These are phyloP conservation scores for Thraustochytrium sp. DNA, from an alignment of 352 stramenopile genomes.

Conservation along the genomic window DNA sequence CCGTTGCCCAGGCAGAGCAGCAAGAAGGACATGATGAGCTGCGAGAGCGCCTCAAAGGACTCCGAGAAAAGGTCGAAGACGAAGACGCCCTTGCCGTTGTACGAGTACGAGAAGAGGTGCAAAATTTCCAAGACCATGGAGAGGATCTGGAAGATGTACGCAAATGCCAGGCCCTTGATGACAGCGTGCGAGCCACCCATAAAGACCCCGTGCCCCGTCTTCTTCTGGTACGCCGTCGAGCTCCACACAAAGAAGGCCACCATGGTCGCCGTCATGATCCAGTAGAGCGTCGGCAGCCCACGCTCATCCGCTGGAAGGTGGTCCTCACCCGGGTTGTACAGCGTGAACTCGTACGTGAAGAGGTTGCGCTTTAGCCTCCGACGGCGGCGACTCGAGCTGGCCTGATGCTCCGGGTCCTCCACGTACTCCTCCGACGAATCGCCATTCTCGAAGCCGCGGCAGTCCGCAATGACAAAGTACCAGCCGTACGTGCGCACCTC, in stretches of 20 bases:
- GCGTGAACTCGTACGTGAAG: conserved; percentile 1
- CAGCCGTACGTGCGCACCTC: conserved; percentile 38
- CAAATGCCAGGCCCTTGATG: conserved; percentile 24
- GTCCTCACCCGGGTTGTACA: conserved; percentile 37
- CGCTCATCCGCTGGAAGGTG: conserved; percentile 39
- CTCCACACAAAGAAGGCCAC: background rate
- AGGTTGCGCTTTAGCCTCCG: background rate
- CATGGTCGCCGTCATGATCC: background rate
- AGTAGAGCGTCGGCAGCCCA: conserved; percentile 34
- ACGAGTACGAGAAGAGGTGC: conserved; percentile 12
- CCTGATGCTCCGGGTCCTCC: background rate
- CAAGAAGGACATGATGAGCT: conserved; percentile 41
- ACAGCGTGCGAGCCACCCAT: conserved; percentile 6
- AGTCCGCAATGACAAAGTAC: conserved; percentile 43
- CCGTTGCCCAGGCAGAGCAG: conserved; percentile 43
- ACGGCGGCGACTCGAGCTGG: background rate
- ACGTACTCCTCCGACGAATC: background rate
- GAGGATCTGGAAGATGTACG: conserved; percentile 43
- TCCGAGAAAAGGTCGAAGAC: conserved; percentile 39
- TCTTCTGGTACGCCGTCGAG: background rate
- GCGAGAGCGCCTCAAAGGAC: conserved; percentile 23
- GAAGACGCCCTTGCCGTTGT: conserved; percentile 35
- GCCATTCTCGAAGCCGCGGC: conserved; percentile 11
- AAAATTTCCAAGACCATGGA: conserved; percentile 33
- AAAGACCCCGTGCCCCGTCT: conserved; percentile 2